These are phyloP conservation scores for Polytrichum commune DNA, from an alignment of 225 moss, liverwort and hornwort species.

Conservation along the genomic window DNA sequence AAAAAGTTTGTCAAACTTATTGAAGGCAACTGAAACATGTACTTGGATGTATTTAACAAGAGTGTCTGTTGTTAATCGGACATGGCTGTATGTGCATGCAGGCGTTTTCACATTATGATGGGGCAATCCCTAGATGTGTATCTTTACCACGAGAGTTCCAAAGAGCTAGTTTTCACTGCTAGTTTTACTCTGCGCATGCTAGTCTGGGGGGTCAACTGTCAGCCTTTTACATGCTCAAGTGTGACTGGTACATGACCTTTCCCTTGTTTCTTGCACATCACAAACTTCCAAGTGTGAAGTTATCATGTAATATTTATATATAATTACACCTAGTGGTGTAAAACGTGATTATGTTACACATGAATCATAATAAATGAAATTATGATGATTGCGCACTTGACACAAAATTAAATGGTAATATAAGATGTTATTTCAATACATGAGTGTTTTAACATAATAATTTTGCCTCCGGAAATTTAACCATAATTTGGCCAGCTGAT, in stretches of 20 bases:
- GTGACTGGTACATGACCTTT: constrained; percentile 24
- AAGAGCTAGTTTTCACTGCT: constrained; percentile 48
- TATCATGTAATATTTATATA: no score
- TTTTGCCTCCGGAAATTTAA: no score
- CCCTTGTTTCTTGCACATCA: constrained; percentile 3
- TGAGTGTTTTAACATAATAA: no score
- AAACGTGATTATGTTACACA: no score
- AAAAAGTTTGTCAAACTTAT: no score
- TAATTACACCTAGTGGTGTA: no score
- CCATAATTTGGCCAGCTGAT: no score
- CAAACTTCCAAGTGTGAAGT: background rate
- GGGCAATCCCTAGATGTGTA: constrained; percentile 25
- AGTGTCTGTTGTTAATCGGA: background rate
- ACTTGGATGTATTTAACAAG: background rate
- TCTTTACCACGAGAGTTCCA: constrained; percentile 40
- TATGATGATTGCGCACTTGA: no score
- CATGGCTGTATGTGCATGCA: constrained; percentile 14
- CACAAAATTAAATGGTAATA: no score
- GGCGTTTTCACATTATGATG: constrained; percentile 41
- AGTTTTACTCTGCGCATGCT: constrained; percentile 42
- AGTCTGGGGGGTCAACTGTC: constrained; percentile 32
- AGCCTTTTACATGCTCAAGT: constrained; percentile 34
- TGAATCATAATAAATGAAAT: no score
- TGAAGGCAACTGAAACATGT: no score
- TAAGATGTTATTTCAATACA: no score